These are phyloP conservation scores for Imleria badia DNA, from an alignment of 768 basidiomycete species.

Conservation along the genomic window DNA sequence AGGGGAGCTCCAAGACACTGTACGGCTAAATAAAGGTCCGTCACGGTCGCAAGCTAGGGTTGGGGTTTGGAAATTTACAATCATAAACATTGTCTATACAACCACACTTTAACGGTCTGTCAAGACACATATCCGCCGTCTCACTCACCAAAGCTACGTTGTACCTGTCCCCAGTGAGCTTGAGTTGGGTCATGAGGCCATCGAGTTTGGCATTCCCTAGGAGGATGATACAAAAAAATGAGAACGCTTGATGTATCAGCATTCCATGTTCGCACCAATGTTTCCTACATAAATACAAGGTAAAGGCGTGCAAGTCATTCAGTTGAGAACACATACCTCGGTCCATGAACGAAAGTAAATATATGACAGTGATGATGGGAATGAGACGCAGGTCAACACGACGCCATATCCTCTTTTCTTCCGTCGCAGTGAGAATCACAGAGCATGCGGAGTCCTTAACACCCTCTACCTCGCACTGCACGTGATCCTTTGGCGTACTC, in stretches of 20 bases:
- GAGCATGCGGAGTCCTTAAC: neutral
- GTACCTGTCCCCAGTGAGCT: neutral
- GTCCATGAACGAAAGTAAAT: conserved; percentile 3
- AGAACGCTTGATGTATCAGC: neutral
- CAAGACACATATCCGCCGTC: neutral
- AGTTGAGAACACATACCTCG: neutral
- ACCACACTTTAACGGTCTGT: neutral
- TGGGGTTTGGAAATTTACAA: neutral
- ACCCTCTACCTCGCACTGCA: neutral
- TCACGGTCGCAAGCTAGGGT: neutral
- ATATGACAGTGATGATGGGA: conserved; percentile 3
- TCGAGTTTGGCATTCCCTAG: conserved; percentile 5
- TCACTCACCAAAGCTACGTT: conserved; percentile 1
- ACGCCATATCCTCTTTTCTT: neutral
- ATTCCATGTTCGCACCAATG: neutral
- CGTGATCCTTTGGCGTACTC: neutral
- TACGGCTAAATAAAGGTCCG: neutral
- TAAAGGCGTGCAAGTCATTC: neutral
- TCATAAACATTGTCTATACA: neutral
- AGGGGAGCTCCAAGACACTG: neutral
- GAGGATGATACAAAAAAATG: neutral
- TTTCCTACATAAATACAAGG: neutral
- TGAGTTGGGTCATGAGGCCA: neutral
- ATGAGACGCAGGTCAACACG: neutral
- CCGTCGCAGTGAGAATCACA: neutral